phyloP scores from a whole-genome alignment of 805 yeast species.

The Kodamaea restingae region DNA sequence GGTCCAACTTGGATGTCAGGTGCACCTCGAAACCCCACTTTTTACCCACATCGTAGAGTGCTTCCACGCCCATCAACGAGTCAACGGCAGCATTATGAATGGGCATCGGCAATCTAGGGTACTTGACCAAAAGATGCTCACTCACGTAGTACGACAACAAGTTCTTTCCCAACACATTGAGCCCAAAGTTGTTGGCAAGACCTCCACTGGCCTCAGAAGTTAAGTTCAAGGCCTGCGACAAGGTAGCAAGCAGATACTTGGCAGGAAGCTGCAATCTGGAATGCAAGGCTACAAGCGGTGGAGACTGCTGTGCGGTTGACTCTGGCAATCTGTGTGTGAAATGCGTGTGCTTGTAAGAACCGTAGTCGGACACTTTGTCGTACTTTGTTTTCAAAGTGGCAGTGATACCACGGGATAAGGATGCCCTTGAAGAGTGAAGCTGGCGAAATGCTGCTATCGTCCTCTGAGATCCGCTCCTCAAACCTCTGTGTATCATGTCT shows the following conservation, averaged over 20 bases:
- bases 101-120: constrained; percentile 86
- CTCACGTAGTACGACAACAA: constrained; percentile 70
- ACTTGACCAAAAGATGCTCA: constrained; percentile 66
- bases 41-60: constrained; percentile 64
- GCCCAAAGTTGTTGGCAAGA: constrained; percentile 69
- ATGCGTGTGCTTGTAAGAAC: constrained; percentile 36
- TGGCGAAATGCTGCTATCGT: constrained; percentile 2
- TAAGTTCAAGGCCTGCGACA: constrained; percentile 79
- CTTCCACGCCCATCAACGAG: constrained; percentile 64
- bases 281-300: constrained; percentile 76
- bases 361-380: constrained; percentile 33
- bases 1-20: constrained; percentile 54
- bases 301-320: constrained; percentile 51
- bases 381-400: constrained; percentile 27
- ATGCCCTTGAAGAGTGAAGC: constrained; percentile 2
- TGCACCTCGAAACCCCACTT: constrained; percentile 91
- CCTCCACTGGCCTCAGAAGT: constrained; percentile 35
- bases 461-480: constrained; percentile 3
- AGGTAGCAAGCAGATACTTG: constrained; percentile 54
- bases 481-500: constrained; percentile 6
- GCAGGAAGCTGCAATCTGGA: constrained; percentile 65
- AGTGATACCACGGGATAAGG: constrained; percentile 3
- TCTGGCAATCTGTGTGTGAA: constrained; percentile 46
- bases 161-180: constrained; percentile 78
- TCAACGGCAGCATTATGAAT: constrained; percentile 74